Percentiles rank a stretch among this genome's conserved stretches.
Conservation (phyloP, 2,329 filamentous ascomycete species). For the Amauroascus verrucosus region DNA sequence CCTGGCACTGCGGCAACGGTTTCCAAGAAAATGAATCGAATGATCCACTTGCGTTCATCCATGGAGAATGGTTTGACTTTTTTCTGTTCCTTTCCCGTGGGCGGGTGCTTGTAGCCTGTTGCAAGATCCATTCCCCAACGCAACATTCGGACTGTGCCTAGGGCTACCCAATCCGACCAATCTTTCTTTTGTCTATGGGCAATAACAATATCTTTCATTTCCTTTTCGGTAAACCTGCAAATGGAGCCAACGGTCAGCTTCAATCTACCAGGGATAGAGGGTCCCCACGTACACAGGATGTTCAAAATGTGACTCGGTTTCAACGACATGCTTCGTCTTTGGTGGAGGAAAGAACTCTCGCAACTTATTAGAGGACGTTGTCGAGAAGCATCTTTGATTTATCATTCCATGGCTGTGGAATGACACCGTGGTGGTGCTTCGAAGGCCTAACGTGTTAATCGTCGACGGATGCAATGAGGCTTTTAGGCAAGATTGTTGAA, state of each 20-base stretch:
- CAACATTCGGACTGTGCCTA: constrained; percentile 63
- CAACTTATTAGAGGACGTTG: constrained; percentile 28
- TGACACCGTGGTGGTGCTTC: constrained; percentile 1
- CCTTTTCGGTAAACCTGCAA: constrained; percentile 56
- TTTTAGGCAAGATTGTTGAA: constrained; percentile 14
- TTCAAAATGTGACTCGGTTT: constrained; percentile 56
- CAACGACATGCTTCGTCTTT: constrained; percentile 52
- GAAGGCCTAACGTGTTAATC: constrained; percentile 8
- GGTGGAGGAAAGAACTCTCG: constrained; percentile 49
- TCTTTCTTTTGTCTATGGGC: constrained; percentile 66
- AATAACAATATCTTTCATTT: constrained; percentile 64
- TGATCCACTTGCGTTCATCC: constrained; percentile 81
- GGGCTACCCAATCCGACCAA: constrained; percentile 67
- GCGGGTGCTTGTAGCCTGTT: constrained; percentile 70
- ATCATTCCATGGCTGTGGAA: constrained; percentile 1
- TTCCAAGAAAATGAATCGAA: constrained; percentile 86
- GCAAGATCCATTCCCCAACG: constrained; percentile 71
- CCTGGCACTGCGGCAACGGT: constrained; percentile 90
- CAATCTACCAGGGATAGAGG: neutral
- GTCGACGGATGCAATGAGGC: constrained; percentile 4
- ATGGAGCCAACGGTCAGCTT: neutral
- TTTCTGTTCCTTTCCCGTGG: constrained; percentile 33
- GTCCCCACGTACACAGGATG: constrained; percentile 45
- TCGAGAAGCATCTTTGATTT: constrained; percentile 28
- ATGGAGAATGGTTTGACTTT: constrained; percentile 56